Evolutionary conservation across 2,329 filamentous ascomycete genomes (phyloP), one percentile per base, ranked within the genome.

Genomic region (Conoideocrella luteorostrata): DNA sequence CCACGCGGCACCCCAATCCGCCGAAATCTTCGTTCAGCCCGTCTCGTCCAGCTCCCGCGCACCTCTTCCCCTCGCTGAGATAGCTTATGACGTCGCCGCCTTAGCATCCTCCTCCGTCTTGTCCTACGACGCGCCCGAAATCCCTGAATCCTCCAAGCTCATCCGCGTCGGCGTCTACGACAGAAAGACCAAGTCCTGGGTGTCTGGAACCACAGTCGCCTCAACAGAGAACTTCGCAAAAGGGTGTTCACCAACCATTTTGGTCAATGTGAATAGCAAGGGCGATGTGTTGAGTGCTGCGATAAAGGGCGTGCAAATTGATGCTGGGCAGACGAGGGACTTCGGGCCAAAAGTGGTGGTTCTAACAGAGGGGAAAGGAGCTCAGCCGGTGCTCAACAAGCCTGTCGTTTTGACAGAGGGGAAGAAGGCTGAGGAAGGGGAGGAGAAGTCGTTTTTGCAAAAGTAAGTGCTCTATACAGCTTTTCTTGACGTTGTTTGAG

Each of bases 361-460:
- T 38, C 55, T 74, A 35, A 62, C 67, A 20, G 66, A 71, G 33
- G 61, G 55, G 36, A 63, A 60, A 44, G 81, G 78, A 2, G 72
- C 70, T 58, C 69, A 74, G 57, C 78, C 79, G 2, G 71, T 72
- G 51, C 63, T 85, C 54, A 84, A 83, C 54, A 77, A 75, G 63
- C 80, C 81, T 3, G 70, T 86, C 29, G 74, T 83, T 38, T 62
- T 85, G 49, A 68, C 77, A 0, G 75, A 82, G 50, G 81, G 81
- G 13, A 78, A 71, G 65, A 70, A 77, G 60, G 72, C 73, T 33
- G 72, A 65, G 44, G 68, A 69, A 48, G 71, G 73, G 56, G 64
- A 63, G 43, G 78, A 84, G 66, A 85, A 83, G 72, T 71, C 75
- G 2, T 71, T 85, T 49, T 58, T 85, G 45, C 80, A 84, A 63